Base-by-base conservation (phyloP, 1,284 basidiomycete genomes). In the Phaffia rhodozyma region DNA sequence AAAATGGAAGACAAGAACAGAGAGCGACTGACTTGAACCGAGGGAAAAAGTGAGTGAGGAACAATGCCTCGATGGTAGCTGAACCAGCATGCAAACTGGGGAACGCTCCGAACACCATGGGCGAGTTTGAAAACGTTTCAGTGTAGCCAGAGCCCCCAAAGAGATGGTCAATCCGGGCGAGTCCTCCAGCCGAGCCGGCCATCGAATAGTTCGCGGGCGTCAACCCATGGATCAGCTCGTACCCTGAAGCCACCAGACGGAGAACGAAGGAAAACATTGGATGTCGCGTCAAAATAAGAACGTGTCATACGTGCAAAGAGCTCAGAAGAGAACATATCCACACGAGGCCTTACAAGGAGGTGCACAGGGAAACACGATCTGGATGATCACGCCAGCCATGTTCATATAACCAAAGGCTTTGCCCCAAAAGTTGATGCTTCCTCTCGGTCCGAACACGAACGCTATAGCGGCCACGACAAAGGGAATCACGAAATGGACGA, bases 31-130 rank as follows among this genome's bases (percentile, higher is more conserved):
- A 59, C 65, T 73, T 74, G 70, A 81, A 81, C 68, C 80, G 78
- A 0, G 91, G 90, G 83, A 97, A 98, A 77, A 97, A 97, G 77
- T 98, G 92, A 38, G 87, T 85, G 67, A 96, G 78, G 80, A 96
- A 94, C 51, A 98, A 81, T 0, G 93, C 93, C 70, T 91, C 90
- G 71, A 97, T 84, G 6, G 94, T 97, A 0, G 90, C 91, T 72
- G 84, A 87, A 5, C 84, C 93, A 0, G 92, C 85, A 73, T 98
- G 96, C 32, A 98, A 81, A 5, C 87, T 90, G 0, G 96, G 96
- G 76, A 97, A 97, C 1, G 94, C 94, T 32, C 96, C 94, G 72
- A 98, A 98, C 9, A 96, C 87, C 68, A 98, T 82, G 0, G 96
- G 94, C 0, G 93, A 88, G 70, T 84, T 84, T 59, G 86, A 86